Percentiles rank a stretch among this genome's conserved stretches.
Conservation (phyloP, 192 early-diverging fungal species). For the Rhizophagus prolifer region DNA sequence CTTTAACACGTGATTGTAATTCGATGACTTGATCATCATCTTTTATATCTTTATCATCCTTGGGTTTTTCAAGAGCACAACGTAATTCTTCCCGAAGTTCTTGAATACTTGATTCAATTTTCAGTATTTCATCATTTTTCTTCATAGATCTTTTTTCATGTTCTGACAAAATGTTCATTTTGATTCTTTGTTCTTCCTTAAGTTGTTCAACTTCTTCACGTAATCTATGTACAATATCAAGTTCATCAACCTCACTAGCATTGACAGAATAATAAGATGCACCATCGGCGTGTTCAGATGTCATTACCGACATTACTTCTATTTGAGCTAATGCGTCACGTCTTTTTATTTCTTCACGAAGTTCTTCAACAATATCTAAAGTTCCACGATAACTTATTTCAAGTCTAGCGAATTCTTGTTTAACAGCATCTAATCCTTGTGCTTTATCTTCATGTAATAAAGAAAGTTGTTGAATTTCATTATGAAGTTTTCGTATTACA, state of each 20-base stretch:
- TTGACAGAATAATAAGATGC: background rate
- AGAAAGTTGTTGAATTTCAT: constrained; percentile 27
- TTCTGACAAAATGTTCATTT: constrained; percentile 18
- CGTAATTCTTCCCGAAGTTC: constrained; percentile 1
- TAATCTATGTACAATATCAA: constrained; percentile 18
- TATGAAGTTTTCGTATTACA: constrained; percentile 17
- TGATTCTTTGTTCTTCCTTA: constrained; percentile 10
- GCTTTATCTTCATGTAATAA: constrained; percentile 25
- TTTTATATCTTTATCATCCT: background rate
- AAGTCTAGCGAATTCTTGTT: constrained; percentile 22
- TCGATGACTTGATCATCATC: background rate
- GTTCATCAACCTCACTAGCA: constrained; percentile 13
- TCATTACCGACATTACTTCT: constrained; percentile 21
- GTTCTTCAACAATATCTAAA: constrained; percentile 27
- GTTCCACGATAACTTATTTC: constrained; percentile 29
- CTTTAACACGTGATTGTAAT: constrained; percentile 4
- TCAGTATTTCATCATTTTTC: background rate
- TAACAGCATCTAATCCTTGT: constrained; percentile 21
- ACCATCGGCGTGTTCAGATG: constrained; percentile 10
- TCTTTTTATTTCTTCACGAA: constrained; percentile 21
- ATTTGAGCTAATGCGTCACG: constrained; percentile 19
- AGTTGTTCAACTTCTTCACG: constrained; percentile 24
- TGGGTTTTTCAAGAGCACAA: background rate
- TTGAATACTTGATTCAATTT: background rate
- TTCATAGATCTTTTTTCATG: background rate